Evolutionary conservation across 1,139 yeast species (phyloP).

Genomic region (Candida tropicalis): DNA sequence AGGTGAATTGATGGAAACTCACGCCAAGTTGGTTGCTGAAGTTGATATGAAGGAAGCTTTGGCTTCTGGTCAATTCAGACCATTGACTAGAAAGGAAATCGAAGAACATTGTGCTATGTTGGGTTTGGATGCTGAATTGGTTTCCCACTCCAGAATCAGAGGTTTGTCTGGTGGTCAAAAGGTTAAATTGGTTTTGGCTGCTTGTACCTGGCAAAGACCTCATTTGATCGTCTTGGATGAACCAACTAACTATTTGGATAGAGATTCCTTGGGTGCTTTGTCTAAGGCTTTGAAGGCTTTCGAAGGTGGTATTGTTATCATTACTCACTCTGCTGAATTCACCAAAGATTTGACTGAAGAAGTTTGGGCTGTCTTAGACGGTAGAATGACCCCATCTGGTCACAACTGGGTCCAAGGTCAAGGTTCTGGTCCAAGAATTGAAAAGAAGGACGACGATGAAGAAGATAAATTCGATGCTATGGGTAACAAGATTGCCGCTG

Average conservation of each 20-base stretch:
- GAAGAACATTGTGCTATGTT: constrained; percentile 98
- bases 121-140: constrained; percentile 99
- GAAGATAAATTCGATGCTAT: constrained; percentile 99
- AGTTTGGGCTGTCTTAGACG: constrained; percentile 99
- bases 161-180: constrained; percentile 99
- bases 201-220: constrained; percentile 99
- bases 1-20: constrained; percentile 98
- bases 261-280: constrained; percentile 99
- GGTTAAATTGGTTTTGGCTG: constrained; percentile 99
- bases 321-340: constrained; percentile 99
- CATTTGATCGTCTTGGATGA: constrained; percentile 98
- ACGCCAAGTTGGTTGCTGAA: constrained; percentile 99
- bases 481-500: constrained; percentile 99
- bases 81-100: constrained; percentile 99
- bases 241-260: constrained; percentile 98
- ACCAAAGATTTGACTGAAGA: constrained; percentile 98
- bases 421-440: constrained; percentile 99
- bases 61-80: constrained; percentile 99
- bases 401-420: constrained; percentile 99
- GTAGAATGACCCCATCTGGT: constrained; percentile 99
- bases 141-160: constrained; percentile 99
- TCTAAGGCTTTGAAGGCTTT: constrained; percentile 98
- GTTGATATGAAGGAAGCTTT: constrained; percentile 99
- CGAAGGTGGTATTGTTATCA: constrained; percentile 99
- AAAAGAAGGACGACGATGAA: constrained; percentile 94